phyloP scores from a whole-genome alignment of 371 early-diverging fungal species.

The Apophysomyces trapeziformis region DNA sequence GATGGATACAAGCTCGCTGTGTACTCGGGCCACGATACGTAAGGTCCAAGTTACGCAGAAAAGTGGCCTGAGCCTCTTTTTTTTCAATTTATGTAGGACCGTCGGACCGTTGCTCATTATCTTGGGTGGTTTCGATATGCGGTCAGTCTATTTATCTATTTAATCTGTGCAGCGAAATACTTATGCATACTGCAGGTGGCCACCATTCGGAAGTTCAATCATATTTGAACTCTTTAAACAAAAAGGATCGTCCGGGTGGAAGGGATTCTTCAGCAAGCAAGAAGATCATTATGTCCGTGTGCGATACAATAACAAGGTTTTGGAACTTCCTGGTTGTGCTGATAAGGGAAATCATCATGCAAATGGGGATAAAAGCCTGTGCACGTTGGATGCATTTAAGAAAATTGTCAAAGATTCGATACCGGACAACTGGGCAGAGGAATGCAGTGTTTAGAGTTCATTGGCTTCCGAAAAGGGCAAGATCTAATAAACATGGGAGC shows the following conservation, averaged over 20 bases:
- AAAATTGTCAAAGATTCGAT: conserved; percentile 60
- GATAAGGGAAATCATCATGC: conserved; percentile 61
- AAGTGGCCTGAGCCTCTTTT: conserved; percentile 11
- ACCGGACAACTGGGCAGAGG: conserved; percentile 59
- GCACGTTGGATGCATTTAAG: conserved; percentile 76
- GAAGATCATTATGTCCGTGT: conserved; percentile 70
- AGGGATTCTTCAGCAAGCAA: conserved; percentile 16
- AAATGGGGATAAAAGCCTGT: conserved; percentile 60
- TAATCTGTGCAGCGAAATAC: conserved; percentile 25
- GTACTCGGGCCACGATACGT: conserved; percentile 83
- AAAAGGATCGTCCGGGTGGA: conserved; percentile 15
- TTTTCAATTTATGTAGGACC: conserved; percentile 45
- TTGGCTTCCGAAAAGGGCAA: conserved; percentile 10
- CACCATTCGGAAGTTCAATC: conserved; percentile 56
- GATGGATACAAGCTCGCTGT: conserved; percentile 63
- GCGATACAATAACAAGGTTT: conserved; percentile 67
- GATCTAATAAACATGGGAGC: conserved; percentile 15
- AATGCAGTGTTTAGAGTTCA: conserved; percentile 34
- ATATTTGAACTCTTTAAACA: conserved; percentile 72
- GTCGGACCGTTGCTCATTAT: conserved; percentile 68
- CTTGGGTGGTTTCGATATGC: conserved; percentile 55
- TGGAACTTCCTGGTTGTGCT: conserved; percentile 66
- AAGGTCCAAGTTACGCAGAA: conserved; percentile 16
- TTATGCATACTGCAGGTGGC: conserved; percentile 43
- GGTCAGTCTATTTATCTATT: conserved; percentile 31